Percentiles rank a stretch among this genome's conserved stretches.
Evolutionary conservation across 371 early-diverging fungal species (phyloP).

Genomic region (Mucor ambiguus): DNA sequence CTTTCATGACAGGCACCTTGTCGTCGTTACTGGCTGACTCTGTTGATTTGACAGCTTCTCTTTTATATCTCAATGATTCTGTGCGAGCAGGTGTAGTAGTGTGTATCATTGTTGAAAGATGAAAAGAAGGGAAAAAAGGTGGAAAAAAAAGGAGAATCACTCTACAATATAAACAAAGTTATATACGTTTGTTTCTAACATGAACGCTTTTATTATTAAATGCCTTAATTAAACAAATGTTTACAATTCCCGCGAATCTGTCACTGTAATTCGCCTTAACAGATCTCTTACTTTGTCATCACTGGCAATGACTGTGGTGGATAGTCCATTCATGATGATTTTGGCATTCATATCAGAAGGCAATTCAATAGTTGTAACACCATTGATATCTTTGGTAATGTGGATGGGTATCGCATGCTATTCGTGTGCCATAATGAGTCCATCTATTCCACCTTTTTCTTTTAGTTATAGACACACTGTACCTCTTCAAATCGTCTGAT

Average conservation of each 20-base stretch:
- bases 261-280: constrained; percentile 16
- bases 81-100: neutral
- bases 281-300: constrained; percentile 24
- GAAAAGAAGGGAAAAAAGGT: neutral
- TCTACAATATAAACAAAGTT: constrained; percentile 9
- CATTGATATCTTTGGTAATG: constrained; percentile 22
- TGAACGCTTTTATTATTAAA: neutral
- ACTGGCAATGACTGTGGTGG: constrained; percentile 22
- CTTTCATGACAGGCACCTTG: neutral
- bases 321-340: constrained; percentile 16
- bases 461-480: neutral
- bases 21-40: neutral
- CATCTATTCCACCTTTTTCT: neutral
- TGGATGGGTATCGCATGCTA: constrained; percentile 23
- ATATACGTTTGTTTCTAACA: neutral
- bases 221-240: neutral
- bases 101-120: neutral
- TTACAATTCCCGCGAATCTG: constrained; percentile 12
- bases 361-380: constrained; percentile 16
- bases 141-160: neutral
- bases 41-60: neutral
- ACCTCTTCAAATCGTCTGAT: constrained; percentile 34
- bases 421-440: neutral
- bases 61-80: neutral
- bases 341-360: constrained; percentile 28